Evolutionary conservation across 371 early-diverging fungal genomes (phyloP), one percentile per base, ranked within the genome.

Genomic region (Mucor lusitanicus): DNA sequence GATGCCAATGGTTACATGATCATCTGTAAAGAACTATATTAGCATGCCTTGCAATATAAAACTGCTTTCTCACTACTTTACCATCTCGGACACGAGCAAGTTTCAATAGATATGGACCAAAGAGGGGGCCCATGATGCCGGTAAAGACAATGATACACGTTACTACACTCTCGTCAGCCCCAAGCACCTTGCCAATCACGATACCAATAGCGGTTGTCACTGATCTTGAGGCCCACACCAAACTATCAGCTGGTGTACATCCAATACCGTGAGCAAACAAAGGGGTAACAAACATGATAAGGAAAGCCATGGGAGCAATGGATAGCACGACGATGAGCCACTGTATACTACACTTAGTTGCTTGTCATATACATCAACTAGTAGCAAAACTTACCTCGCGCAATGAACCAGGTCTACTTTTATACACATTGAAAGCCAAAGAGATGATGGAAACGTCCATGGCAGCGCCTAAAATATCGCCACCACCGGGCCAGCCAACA

Each of bases 121-220:
- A 23, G 9, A 79, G 42, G 2, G 79, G 75, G 2, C 79, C 76
- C 42, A 58, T 65, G 21, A 74, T 67, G 48, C 77, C 76, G 1
- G 74, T 76, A 42, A 79, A 65, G 3, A 74, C 62, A 46, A 72
- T 71, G 13, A 76, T 64, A 40, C 73, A 76, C 3, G 70, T 68
- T 4, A 69, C 70, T n/a, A 74, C 57, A 59, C 74, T 76, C 17
- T 63, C 55, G 32, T 76, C 62, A 7, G 74, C 67, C n/a, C 62
- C 65, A n/a, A 79, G 30, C 0, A 76, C 63, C 33, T 69, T n/a
- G 12, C 64, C 66, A 21, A 79, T 65, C 0, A 68, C 70, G n/a
- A 79, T 79, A 59, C 75, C 79, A 53, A 79, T 73, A n/a, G 79
- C 73, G 21, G 79, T 71, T 1, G 76, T 79, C 0, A 76, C 73